Evolutionary conservation across 2,329 filamentous ascomycete species (phyloP), one percentile per base, ranked within the genome.

Genomic region (Trichoderma brevicompactum): DNA sequence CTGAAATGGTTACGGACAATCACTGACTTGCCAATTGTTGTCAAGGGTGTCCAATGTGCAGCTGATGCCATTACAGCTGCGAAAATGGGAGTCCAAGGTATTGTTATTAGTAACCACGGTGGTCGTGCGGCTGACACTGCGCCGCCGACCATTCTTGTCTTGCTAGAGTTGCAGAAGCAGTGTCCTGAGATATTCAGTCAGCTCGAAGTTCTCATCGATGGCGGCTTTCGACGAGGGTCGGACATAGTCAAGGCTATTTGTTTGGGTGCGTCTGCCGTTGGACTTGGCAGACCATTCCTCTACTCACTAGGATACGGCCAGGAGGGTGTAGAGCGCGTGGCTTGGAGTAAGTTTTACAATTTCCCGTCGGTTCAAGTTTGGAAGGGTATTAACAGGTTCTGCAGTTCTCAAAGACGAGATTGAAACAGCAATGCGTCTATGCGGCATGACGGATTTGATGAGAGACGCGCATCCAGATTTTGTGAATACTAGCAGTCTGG

Each of bases 391-490:
- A 8, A 63, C 19, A 3, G 8, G 5, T 8, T 54, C 2, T 28
- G 13, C 7, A 63, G 60, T 63, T 38, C n/a, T 63, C 3, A 63
- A 63, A 17, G 60, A 63, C 28, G 60, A 63, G 15, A 63, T 63
- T 2, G 60, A 63, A 38, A 54, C 60, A 17, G 60, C 60, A 15
- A 63, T 63, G 60, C 60, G 60, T 7, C 23, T 63, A 15, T 63
- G 60, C 13, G 60, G 60, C 9, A 63, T 63, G 49, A 54, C 60
- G 6, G 60, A 63, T 63, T 46, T 63, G 49, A 63, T 63, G 48
- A 44, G 40, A 23, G 60, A 63, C 15, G 60, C 60, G 5, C 60
- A 63, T 46, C 60, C 60, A 12, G 60, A 63, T n/a, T 46, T 53
- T 54, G 60, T 63, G 9, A 63, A 63, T 19, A 63, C 60, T 2